Evolutionary conservation across 108 stramenopile species (phyloP).

Genomic region (Skeletonema costatum): DNA sequence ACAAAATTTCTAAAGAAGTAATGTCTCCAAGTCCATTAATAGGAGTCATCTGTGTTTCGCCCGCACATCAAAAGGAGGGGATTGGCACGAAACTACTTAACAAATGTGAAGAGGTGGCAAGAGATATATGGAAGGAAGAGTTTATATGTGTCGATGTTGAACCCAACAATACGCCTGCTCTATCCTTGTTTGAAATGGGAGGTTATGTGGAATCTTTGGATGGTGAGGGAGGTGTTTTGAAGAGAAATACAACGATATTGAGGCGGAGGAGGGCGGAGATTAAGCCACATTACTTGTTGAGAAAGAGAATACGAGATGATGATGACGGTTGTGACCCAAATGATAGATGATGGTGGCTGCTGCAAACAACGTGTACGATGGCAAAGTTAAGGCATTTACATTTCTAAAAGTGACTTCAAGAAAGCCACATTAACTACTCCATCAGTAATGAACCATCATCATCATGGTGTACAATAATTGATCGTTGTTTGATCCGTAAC

Average conservation of each 20-base stretch:
- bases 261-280: constrained; percentile 24
- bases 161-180: constrained; percentile 19
- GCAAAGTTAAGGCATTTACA: too few species aligned
- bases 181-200: constrained; percentile 28
- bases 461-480: too few species aligned
- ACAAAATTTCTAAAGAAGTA: background rate
- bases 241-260: constrained; percentile 35
- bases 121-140: constrained; percentile 27
- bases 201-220: constrained; percentile 24
- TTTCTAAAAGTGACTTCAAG: too few species aligned
- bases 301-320: constrained; percentile 22
- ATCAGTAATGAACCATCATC: too few species aligned
- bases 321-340: background rate
- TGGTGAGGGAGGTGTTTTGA: constrained; percentile 1
- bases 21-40: constrained; percentile 22
- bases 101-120: constrained; percentile 31
- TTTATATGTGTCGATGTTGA: constrained; percentile 34
- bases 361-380: background rate
- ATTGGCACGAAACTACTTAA: constrained; percentile 23
- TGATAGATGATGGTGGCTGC: background rate
- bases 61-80: constrained; percentile 31
- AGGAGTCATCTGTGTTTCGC: constrained; percentile 38
- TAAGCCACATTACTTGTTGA: constrained; percentile 35
- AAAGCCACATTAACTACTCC: too few species aligned
- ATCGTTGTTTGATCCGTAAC: too few species aligned